A percentile compares a stretch with the other conserved stretches of the same genome.
These are phyloP conservation scores for Phoma herbarum DNA, from an alignment of 2,329 filamentous ascomycete species.

Conservation along the genomic window DNA sequence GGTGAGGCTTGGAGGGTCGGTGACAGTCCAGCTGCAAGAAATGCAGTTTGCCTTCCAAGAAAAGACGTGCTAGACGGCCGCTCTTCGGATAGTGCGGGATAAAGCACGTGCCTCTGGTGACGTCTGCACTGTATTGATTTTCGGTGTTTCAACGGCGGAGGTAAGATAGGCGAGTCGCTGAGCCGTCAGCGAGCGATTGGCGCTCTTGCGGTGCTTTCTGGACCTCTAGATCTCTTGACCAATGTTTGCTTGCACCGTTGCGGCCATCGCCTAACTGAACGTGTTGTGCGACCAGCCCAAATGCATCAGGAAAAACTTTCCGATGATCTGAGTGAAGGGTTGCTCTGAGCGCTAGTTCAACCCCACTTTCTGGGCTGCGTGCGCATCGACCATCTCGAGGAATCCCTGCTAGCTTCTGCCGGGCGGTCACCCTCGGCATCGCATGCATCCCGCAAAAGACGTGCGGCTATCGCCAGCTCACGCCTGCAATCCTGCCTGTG, in stretches of 20 bases:
- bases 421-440: conserved; percentile 31
- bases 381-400: conserved; percentile 14
- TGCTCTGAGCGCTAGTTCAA: conserved; percentile 17
- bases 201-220: conserved; percentile 3
- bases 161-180: conserved; percentile 12
- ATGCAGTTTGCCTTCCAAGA: conserved; percentile 42
- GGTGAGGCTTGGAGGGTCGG: conserved; percentile 25
- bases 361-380: conserved; percentile 21
- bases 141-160: conserved; percentile 17
- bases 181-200: conserved; percentile 9
- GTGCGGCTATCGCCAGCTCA: conserved; percentile 16
- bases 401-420: conserved; percentile 23
- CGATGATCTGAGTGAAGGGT: conserved; percentile 25
- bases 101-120: conserved; percentile 34
- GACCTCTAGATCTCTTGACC: neutral
- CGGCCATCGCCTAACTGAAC: neutral
- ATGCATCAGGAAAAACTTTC: conserved; percentile 19
- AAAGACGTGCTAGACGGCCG: conserved; percentile 37
- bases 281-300: conserved; percentile 14
- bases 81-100: conserved; percentile 34
- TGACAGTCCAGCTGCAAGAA: conserved; percentile 35
- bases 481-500: conserved; percentile 13
- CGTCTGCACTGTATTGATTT: conserved; percentile 17
- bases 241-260: conserved; percentile 5
- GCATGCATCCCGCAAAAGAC: conserved; percentile 6